phyloP scores from a whole-genome alignment of 495 filamentous ascomycete species.

The Aspergillus sclerotiicarbonarius region DNA sequence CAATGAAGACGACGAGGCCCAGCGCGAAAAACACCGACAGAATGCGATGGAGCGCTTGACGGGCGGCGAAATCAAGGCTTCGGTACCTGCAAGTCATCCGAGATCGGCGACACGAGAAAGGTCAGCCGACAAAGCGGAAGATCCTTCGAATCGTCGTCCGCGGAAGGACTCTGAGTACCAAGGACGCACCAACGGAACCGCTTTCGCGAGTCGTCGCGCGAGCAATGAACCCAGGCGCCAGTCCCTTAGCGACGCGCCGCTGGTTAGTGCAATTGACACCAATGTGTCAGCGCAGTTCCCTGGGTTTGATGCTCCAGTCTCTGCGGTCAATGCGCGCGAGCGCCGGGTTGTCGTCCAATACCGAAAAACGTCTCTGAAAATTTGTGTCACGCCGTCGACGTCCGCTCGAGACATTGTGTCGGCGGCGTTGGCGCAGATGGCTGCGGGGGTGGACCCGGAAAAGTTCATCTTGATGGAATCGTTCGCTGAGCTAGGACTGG shows the following conservation, averaged over 20 bases:
- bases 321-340: constrained; percentile 80
- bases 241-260: constrained; percentile 15
- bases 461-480: constrained; percentile 71
- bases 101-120: constrained; percentile 21
- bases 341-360: constrained; percentile 69
- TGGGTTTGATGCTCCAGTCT: constrained; percentile 74
- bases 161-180: background rate
- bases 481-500: constrained; percentile 72
- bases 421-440: constrained; percentile 54
- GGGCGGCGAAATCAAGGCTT: constrained; percentile 21
- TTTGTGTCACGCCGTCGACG: constrained; percentile 71
- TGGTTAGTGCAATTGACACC: constrained; percentile 26
- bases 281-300: constrained; percentile 54
- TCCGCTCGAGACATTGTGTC: constrained; percentile 69
- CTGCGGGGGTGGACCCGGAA: constrained; percentile 55
- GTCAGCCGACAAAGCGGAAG: constrained; percentile 6
- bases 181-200: constrained; percentile 13
- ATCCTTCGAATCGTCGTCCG: constrained; percentile 3
- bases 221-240: constrained; percentile 19
- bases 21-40: constrained; percentile 39
- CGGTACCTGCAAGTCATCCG: constrained; percentile 14
- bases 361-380: constrained; percentile 55
- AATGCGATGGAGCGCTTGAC: constrained; percentile 40
- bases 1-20: constrained; percentile 38
- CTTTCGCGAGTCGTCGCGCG: constrained; percentile 12